Evolutionary conservation across 139 green algal genomes (phyloP), one percentile per base, ranked within the genome.

Genomic region (Mesotaenium endlicherianum): DNA sequence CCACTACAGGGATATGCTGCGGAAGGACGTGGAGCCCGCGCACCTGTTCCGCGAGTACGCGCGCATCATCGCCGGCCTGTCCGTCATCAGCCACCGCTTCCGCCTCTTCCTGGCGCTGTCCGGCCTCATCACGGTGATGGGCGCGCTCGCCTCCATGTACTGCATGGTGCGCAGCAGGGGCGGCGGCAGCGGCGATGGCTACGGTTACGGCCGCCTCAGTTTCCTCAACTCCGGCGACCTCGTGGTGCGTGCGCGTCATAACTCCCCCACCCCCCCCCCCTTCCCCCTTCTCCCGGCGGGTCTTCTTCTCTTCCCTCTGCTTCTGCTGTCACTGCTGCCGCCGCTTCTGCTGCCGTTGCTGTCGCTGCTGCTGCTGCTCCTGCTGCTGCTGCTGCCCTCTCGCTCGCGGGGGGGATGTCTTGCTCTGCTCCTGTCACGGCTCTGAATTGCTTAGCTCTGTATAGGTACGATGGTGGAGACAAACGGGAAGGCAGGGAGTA

Each of bases 201-300:
- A 80, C 39, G 26, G 69, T 26, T 30, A 70, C 16, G 77, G 69
- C 1, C 39, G 3, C 16, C 53, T 85, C 43, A 84, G 39, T 8
- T 85, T 85, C 67, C 50, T 85, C 70, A 85, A 81, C 67, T 83
- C 77, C 38, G 77, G 77, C 69, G 41, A 85, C 50, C 64, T 85
- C 36, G 8, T 59, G 14, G 77, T 85, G 20, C 74, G 77, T 79
- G 36, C 5, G 8, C 41, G 36, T 11, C 26, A 34, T 34, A 64
- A 64, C 26, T 64, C 26, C 26, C 26, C 53, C 53, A 64, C 26
- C 26, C 26, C 20, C 20, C 53, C 26, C 26, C 26, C 26, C 53
- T 64, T 20, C 53, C 26, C 26, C 53, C 26, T 20, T 64, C 53
- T 64, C 26, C 53, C 26, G 53, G 20, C 26, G 26, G 20, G 20